A percentile compares a stretch with the other conserved stretches of the same genome.
phyloP scores from a whole-genome alignment of 805 yeast genomes.

The Sugiyamaella chiloensis region DNA sequence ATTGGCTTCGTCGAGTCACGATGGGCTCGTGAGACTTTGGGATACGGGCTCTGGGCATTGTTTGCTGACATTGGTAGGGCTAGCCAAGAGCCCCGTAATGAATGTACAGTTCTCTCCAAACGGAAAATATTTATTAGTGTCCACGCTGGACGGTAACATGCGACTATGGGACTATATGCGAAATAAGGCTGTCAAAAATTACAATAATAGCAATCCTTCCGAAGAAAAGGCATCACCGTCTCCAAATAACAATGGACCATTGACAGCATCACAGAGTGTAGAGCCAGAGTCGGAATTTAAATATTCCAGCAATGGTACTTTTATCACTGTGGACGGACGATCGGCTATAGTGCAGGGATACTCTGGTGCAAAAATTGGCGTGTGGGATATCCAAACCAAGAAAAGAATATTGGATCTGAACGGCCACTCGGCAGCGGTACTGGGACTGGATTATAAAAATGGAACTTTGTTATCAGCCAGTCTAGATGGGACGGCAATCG shows the following conservation, averaged over 20 bases:
- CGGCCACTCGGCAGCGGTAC: conserved; percentile 25
- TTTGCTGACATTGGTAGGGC: conserved; percentile 81
- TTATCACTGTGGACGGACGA: conserved; percentile 38
- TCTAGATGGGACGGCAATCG: conserved; percentile 16
- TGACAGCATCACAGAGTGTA: conserved; percentile 18
- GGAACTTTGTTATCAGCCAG: conserved; percentile 25
- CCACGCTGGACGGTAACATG: conserved; percentile 74
- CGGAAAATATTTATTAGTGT: conserved; percentile 71
- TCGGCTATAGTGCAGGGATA: conserved; percentile 51
- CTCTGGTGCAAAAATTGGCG: conserved; percentile 48
- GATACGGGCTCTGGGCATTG: conserved; percentile 90
- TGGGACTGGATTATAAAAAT: conserved; percentile 21
- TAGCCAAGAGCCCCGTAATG: conserved; percentile 73
- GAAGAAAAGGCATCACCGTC: not conserved
- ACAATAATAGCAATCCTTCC: conserved; percentile 25
- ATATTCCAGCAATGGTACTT: conserved; percentile 51
- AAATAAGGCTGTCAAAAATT: conserved; percentile 77
- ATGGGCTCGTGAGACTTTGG: conserved; percentile 85
- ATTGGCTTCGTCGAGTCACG: conserved; percentile 82
- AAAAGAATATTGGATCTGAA: conserved; percentile 38
- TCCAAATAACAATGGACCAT: not conserved
- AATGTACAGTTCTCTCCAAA: conserved; percentile 74
- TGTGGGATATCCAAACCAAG: conserved; percentile 70
- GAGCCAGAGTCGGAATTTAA: conserved; percentile 44
- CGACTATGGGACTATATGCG: conserved; percentile 85